phyloP scores from a whole-genome alignment of 306 rosid genomes.

The Abrus precatorius region DNA sequence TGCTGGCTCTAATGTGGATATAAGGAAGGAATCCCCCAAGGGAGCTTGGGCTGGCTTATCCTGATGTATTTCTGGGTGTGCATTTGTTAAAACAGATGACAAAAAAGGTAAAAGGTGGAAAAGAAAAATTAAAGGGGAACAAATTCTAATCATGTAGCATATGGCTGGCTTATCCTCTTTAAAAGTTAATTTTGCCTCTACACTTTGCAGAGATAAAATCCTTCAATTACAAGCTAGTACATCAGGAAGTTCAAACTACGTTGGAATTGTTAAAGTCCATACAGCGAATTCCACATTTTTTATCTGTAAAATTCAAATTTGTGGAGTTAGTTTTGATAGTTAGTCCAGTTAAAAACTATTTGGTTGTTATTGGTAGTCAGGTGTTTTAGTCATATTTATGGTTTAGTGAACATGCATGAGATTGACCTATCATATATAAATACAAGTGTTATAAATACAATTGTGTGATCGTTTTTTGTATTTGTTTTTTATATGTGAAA shows the following conservation, averaged over 20 bases:
- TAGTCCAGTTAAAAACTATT: no score
- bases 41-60: conserved; percentile 42
- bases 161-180: conserved; percentile 16
- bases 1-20: conserved; percentile 42
- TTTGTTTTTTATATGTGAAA: no score
- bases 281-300: no score
- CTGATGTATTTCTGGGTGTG: conserved; percentile 43
- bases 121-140: conserved; percentile 43
- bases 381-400: no score
- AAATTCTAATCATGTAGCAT: conserved; percentile 42
- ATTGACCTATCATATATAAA: no score
- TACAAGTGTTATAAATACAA: no score
- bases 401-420: no score
- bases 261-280: background rate
- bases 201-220: conserved; percentile 1
- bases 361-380: no score
- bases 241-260: background rate
- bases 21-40: conserved; percentile 48
- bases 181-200: conserved; percentile 16
- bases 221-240: conserved; percentile 21
- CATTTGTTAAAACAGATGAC: background rate
- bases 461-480: no score
- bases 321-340: no score
- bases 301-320: no score
- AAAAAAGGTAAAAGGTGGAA: conserved; percentile 14